These are phyloP conservation scores for Ecytonucleospora hepatopenaei DNA, from an alignment of 371 early-diverging fungal species.

Conservation along the genomic window DNA sequence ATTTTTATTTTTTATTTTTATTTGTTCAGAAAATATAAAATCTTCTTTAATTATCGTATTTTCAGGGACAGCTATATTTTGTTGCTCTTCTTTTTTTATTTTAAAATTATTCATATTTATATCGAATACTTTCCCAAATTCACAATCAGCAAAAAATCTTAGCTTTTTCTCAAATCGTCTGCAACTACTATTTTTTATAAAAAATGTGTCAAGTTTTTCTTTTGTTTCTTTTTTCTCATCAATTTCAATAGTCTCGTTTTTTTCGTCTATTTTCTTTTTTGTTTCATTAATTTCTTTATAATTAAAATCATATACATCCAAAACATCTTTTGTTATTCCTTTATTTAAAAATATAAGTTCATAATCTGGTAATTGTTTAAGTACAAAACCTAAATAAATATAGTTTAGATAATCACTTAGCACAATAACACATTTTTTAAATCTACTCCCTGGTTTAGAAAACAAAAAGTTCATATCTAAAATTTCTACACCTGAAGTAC, in stretches of 20 bases:
- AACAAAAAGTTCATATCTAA: conserved; percentile 52
- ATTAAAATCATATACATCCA: background rate
- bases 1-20: background rate
- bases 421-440: conserved; percentile 40
- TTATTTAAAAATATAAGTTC: background rate
- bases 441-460: conserved; percentile 25
- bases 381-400: conserved; percentile 33
- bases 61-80: background rate
- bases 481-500: conserved; percentile 31
- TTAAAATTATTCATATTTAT: background rate
- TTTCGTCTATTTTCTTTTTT: background rate
- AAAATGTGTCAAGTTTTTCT: background rate
- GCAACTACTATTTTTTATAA: background rate
- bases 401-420: conserved; percentile 33
- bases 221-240: background rate
- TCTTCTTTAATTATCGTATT: background rate
- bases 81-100: background rate
- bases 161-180: background rate
- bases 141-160: background rate
- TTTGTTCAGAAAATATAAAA: too few relatives aligned
- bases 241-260: background rate
- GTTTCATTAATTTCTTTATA: background rate
- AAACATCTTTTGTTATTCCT: background rate
- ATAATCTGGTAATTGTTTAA: conserved; percentile 18
- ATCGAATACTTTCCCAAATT: background rate